These are phyloP conservation scores for Acacia acuminata DNA, from an alignment of 306 rosid genomes.

Conservation along the genomic window DNA sequence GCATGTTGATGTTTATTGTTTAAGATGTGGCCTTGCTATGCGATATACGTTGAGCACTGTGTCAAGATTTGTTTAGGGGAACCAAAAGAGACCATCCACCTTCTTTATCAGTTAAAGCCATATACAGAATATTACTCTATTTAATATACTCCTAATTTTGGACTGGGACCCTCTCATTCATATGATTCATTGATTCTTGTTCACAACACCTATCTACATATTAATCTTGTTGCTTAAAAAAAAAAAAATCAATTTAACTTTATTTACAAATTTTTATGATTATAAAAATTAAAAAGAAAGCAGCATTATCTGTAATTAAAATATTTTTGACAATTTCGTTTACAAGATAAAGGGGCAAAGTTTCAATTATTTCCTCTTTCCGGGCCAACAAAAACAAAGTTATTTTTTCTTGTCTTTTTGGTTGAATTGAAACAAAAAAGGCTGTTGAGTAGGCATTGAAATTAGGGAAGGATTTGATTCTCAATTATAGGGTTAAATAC, in stretches of 20 bases:
- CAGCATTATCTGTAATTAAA: neutral
- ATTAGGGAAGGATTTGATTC: neutral
- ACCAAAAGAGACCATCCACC: neutral
- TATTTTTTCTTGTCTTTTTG: neutral
- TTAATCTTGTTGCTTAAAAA: too few relatives aligned
- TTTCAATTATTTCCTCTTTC: neutral
- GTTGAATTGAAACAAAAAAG: neutral
- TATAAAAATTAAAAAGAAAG: too few relatives aligned
- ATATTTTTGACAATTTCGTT: neutral
- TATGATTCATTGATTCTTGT: neutral
- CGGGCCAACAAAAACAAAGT: neutral
- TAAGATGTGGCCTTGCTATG: neutral
- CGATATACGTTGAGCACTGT: constrained; percentile 29
- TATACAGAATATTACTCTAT: too few relatives aligned
- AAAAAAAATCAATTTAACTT: neutral
- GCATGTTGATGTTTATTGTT: neutral
- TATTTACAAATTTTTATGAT: neutral
- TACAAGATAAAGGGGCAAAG: neutral
- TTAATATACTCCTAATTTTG: too few relatives aligned
- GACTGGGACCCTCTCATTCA: neutral
- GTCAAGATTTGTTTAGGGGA: constrained; percentile 27
- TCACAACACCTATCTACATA: neutral
- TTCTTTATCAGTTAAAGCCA: neutral
- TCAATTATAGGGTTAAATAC: neutral
- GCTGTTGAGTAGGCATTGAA: neutral